A percentile compares a stretch with the other conserved stretches of the same genome.
phyloP scores from a whole-genome alignment of 306 rosid species.

The Senna tora region DNA sequence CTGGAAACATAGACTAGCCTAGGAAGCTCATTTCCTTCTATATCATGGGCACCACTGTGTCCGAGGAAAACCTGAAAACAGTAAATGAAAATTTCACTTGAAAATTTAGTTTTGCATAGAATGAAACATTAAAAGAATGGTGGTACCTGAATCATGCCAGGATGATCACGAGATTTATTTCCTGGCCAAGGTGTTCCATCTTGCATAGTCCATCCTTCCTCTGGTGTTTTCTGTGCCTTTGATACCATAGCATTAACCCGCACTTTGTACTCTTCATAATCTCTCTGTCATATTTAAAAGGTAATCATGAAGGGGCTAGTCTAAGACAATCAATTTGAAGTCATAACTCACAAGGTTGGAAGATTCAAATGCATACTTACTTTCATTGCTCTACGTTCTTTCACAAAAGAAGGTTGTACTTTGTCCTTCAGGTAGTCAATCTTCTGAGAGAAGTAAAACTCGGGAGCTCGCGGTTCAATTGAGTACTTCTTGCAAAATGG shows the following conservation, averaged over 20 bases:
- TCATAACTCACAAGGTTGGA: slow-evolving; percentile 15
- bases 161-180: slow-evolving; percentile 92
- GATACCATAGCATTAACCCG: slow-evolving; percentile 90
- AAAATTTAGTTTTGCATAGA: slow-evolving; percentile 21
- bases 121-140: slow-evolving; percentile 12
- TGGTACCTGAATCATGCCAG: slow-evolving; percentile 98
- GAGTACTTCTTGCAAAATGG: slow-evolving; percentile 92
- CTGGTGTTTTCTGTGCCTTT: slow-evolving; percentile 96
- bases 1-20: slow-evolving; percentile 93
- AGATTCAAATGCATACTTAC: slow-evolving; percentile 65
- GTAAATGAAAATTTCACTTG: slow-evolving; percentile 1
- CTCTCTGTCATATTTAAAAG: slow-evolving; percentile 61
- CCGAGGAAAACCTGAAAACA: slow-evolving; percentile 85
- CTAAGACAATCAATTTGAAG: slow-evolving; percentile 20
- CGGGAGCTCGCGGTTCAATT: slow-evolving; percentile 98
- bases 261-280: slow-evolving; percentile 92
- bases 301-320: slow-evolving; percentile 18
- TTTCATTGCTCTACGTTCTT: slow-evolving; percentile 98
- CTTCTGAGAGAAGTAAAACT: slow-evolving; percentile 96
- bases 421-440: slow-evolving; percentile 94
- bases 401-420: slow-evolving; percentile 96
- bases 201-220: slow-evolving; percentile 97
- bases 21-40: slow-evolving; percentile 89
- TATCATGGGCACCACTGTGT: slow-evolving; percentile 78
- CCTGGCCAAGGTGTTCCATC: slow-evolving; percentile 99